Evolutionary conservation across 2,329 filamentous ascomycete species (phyloP).

Genomic region (Teratosphaeria viscida): DNA sequence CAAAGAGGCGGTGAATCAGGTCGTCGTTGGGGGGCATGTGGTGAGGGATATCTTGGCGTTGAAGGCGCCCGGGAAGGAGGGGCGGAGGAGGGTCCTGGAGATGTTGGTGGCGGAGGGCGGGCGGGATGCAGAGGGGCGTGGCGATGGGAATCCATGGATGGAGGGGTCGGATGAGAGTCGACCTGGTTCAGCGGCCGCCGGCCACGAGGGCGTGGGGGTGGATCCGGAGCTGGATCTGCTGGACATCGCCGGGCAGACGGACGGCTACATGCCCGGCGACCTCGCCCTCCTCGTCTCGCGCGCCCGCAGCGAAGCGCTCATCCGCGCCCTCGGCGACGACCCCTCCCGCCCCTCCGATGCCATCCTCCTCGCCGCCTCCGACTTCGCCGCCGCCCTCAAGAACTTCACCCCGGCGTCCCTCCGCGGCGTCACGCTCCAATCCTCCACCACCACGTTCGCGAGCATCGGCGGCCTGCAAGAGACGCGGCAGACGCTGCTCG

Average conservation of each 20-base stretch:
- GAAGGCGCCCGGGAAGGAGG: constrained; percentile 88
- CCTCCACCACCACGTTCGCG: constrained; percentile 83
- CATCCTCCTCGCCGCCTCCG: constrained; percentile 57
- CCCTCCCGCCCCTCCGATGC: constrained; percentile 31
- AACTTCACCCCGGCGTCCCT: constrained; percentile 93
- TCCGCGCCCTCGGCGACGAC: constrained; percentile 55
- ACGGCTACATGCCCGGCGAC: constrained; percentile 97
- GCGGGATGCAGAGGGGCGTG: background rate
- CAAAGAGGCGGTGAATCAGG: constrained; percentile 84
- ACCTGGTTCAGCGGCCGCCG: constrained; percentile 31
- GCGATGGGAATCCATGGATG: constrained; percentile 49
- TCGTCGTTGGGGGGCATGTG: constrained; percentile 83
- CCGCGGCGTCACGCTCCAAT: constrained; percentile 86
- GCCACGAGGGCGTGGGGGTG: constrained; percentile 56
- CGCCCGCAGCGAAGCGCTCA: constrained; percentile 84
- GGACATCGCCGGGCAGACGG: constrained; percentile 84
- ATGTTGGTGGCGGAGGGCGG: constrained; percentile 46
- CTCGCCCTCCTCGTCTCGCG: constrained; percentile 74
- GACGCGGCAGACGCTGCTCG: constrained; percentile 82
- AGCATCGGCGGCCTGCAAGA: constrained; percentile 81
- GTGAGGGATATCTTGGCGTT: constrained; percentile 83
- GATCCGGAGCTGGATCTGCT: constrained; percentile 76
- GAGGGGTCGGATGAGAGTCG: constrained; percentile 51
- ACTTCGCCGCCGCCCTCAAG: constrained; percentile 76
- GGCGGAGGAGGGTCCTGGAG: constrained; percentile 71